These are phyloP conservation scores for Lumnitzera littorea DNA, from an alignment of 345 rosid species.

Conservation along the genomic window DNA sequence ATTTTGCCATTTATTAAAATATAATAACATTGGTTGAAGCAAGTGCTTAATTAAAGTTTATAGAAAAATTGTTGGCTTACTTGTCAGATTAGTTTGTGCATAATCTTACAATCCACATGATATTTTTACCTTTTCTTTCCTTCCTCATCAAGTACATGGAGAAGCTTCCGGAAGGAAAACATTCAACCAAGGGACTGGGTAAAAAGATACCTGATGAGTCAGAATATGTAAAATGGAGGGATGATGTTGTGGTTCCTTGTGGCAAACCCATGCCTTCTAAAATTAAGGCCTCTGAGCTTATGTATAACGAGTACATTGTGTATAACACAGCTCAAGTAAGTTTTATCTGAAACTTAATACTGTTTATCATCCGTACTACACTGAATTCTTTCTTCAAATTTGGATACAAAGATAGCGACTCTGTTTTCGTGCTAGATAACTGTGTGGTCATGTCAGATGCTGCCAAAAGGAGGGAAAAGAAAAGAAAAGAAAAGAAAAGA, in stretches of 20 bases:
- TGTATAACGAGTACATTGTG: constrained; percentile 93
- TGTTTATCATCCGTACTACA: neutral
- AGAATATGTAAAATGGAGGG: constrained; percentile 74
- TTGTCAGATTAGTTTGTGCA: no score
- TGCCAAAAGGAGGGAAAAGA: no score
- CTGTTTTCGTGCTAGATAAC: no score
- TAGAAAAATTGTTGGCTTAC: no score
- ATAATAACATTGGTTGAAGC: no score
- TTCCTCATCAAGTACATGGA: constrained; percentile 52
- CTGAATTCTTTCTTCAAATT: no score
- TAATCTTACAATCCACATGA: no score
- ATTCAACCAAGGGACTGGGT: constrained; percentile 92
- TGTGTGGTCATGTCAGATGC: no score
- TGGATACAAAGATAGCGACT: no score
- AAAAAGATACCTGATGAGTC: constrained; percentile 73
- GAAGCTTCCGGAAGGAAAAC: constrained; percentile 85
- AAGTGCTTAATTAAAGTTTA: no score
- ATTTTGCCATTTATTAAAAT: no score
- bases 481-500: no score
- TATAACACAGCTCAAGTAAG: constrained; percentile 81
- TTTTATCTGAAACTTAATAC: constrained; percentile 3
- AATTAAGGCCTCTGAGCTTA: constrained; percentile 70
- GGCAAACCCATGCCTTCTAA: constrained; percentile 84
- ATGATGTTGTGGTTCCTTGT: constrained; percentile 76
- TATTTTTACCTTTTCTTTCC: neutral